Evolutionary conservation across 2,329 filamentous ascomycete species (phyloP).

Genomic region (Colletotrichum sp.): DNA sequence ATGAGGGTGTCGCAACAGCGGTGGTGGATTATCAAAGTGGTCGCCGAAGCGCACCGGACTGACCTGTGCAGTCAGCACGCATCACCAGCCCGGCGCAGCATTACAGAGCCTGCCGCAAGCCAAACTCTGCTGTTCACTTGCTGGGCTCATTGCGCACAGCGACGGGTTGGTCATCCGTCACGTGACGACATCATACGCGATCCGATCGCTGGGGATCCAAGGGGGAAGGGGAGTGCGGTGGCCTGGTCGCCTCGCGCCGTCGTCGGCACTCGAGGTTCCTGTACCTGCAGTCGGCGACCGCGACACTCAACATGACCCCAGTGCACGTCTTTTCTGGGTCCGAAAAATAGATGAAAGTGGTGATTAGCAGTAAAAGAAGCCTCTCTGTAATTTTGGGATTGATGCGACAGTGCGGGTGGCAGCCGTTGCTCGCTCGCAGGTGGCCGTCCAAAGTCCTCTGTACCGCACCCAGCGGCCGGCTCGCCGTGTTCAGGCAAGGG

Average conservation of each 20-base stretch:
- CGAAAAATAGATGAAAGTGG: slow-evolving; percentile 3
- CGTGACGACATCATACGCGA: slow-evolving; percentile 10
- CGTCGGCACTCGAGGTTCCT: slow-evolving; percentile 18
- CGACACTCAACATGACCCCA: neutral
- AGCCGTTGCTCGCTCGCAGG: neutral
- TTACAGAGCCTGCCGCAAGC: neutral
- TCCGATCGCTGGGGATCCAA: slow-evolving; percentile 14
- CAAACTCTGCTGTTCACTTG: neutral
- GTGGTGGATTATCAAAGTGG: neutral
- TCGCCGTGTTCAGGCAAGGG: slow-evolving; percentile 21
- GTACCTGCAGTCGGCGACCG: slow-evolving; percentile 14
- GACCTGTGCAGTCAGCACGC: neutral
- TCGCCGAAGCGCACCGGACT: neutral
- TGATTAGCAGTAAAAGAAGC: neutral
- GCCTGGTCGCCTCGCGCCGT: slow-evolving; percentile 14
- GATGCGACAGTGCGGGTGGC: neutral
- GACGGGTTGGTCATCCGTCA: neutral
- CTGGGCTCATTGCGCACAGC: slow-evolving; percentile 1
- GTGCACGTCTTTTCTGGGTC: slow-evolving; percentile 14
- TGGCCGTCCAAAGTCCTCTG: neutral
- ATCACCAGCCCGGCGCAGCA: neutral
- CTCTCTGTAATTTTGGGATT: neutral
- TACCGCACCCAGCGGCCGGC: slow-evolving; percentile 14
- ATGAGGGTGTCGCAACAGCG: neutral
- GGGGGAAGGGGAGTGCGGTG: slow-evolving; percentile 10